phyloP scores from a whole-genome alignment of 495 filamentous ascomycete genomes.

The Penicillium egyptiacum region DNA sequence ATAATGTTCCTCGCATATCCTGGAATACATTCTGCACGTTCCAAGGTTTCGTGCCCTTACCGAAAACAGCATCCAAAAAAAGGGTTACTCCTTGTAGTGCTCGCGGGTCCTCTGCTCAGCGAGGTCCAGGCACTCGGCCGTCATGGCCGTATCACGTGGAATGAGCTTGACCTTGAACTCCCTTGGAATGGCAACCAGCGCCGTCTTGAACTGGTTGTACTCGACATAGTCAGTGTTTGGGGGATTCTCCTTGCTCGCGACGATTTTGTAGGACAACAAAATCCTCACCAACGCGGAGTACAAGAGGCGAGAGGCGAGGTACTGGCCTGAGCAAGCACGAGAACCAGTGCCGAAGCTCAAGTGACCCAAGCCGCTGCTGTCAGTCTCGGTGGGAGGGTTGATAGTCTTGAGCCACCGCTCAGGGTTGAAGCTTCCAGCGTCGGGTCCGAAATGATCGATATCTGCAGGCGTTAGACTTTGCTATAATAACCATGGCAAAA shows the following conservation, averaged over 20 bases:
- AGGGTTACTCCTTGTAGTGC: slow-evolving; percentile 41
- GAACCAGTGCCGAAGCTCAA: slow-evolving; percentile 56
- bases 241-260: slow-evolving; percentile 46
- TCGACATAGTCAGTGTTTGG: slow-evolving; percentile 60
- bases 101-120: slow-evolving; percentile 42
- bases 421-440: slow-evolving; percentile 52
- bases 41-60: background rate
- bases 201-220: slow-evolving; percentile 56
- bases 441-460: slow-evolving; percentile 49
- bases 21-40: background rate
- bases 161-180: slow-evolving; percentile 54
- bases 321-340: slow-evolving; percentile 53
- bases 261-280: slow-evolving; percentile 50
- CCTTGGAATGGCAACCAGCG: slow-evolving; percentile 54
- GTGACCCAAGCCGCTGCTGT: slow-evolving; percentile 40
- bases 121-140: slow-evolving; percentile 34
- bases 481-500: background rate
- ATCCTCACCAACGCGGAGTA: slow-evolving; percentile 52
- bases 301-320: slow-evolving; percentile 51
- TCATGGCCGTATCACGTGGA: slow-evolving; percentile 39
- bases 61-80: background rate
- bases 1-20: background rate
- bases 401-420: slow-evolving; percentile 50
- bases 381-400: slow-evolving; percentile 37
- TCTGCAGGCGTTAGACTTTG: slow-evolving; percentile 28